phyloP scores from a whole-genome alignment of 164 flowering plant species.

The Magnolia changhungtana region DNA sequence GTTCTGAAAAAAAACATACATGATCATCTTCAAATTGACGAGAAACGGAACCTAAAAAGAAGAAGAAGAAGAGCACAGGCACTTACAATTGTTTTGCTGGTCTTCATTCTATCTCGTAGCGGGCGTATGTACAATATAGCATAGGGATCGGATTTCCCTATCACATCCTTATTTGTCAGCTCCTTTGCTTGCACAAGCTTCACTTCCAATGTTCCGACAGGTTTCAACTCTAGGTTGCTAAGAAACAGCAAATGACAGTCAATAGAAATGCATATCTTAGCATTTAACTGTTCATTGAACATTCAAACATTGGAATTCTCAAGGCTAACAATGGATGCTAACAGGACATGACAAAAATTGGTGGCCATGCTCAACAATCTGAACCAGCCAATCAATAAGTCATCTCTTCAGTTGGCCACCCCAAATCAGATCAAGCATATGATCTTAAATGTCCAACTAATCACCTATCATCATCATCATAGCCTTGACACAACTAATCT shows the following conservation, averaged over 20 bases:
- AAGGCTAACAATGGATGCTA: background rate
- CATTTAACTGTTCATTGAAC: background rate
- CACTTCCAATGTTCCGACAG: slow-evolving; percentile 89
- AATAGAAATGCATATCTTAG: background rate
- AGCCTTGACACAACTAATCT: background rate
- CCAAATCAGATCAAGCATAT: background rate
- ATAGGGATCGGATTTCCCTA: slow-evolving; percentile 98
- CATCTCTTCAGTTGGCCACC: background rate
- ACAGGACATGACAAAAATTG: background rate
- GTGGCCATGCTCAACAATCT: background rate
- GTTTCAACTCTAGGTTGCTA: slow-evolving; percentile 92
- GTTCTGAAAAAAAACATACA: slow-evolving; percentile 44
- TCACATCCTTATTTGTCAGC: slow-evolving; percentile 81
- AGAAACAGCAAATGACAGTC: slow-evolving; percentile 11
- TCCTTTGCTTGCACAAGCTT: slow-evolving; percentile 97
- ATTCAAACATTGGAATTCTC: background rate
- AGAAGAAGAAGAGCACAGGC: background rate
- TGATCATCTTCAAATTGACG: slow-evolving; percentile 1
- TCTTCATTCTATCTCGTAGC: slow-evolving; percentile 71
- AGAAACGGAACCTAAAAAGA: background rate
- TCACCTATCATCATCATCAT: background rate
- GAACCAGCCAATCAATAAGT: background rate
- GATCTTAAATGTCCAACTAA: background rate
- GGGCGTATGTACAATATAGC: slow-evolving; percentile 88
- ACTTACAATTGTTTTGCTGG: slow-evolving; percentile 81